Base-by-base conservation (phyloP, 345 rosid species). In the Lumnitzera littorea region DNA sequence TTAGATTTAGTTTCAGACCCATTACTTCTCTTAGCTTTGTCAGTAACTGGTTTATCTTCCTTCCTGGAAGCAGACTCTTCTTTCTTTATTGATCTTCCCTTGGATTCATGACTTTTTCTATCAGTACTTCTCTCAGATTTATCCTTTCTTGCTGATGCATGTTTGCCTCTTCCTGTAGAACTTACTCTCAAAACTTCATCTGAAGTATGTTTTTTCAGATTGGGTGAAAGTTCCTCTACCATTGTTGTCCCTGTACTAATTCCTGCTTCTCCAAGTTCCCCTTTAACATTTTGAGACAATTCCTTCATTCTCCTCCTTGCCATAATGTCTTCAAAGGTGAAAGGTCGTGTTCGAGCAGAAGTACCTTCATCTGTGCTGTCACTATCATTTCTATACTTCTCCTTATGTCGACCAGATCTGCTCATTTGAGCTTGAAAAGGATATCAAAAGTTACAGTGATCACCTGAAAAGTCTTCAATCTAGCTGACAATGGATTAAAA, bases 261-360 rank as follows among this genome's bases (percentile, higher is more conserved):
- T 55, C 59, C 71, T 53, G 41, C 72, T 60, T 56, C 80, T 16
- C 23, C 56, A 56, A 46, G 50, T 60, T 64, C 68, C 49, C 55
- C 77, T 64, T 76, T 63, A 48, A 70, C 74, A 73, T 27, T 65
- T 56, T 74, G 84, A 73, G 70, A 64, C 27, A 76, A 58, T 49
- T 64, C 80, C 76, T 70, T 86, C 70, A 52, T 73, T 70, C 78
- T 80, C 76, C 97, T 87, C 61, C 71, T 84, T 15, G 60, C 62
- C 90, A 86, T 81, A 68, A 94, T 87, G 76, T 86, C 97, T 58
- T 86, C 91, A 58, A 75, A 78, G 63, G 87, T 80, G 70, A 78
- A 75, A 52, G 97, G 96, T 73, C 99, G 86, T 36, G 95, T 88
- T 36, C 97, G 83, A 60, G 99, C 99, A 70, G 96, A 82, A 63